These are phyloP conservation scores for Hydnum rufescens DNA, from an alignment of 768 basidiomycete species.

Conservation along the genomic window DNA sequence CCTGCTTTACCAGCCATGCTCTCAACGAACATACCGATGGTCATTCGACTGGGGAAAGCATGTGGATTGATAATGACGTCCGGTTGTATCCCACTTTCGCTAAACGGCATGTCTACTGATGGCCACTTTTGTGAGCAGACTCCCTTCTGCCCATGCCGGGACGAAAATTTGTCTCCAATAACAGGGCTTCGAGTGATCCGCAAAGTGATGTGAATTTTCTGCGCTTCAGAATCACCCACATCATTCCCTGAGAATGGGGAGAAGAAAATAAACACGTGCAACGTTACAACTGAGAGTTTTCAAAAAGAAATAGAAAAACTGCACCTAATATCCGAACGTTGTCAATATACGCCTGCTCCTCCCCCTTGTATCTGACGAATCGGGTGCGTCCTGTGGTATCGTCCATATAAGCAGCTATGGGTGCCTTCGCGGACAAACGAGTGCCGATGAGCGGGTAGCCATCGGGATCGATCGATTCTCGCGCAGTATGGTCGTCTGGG, in stretches of 20 bases:
- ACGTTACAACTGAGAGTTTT: not conserved
- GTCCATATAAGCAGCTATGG: constrained; percentile 72
- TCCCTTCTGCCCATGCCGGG: constrained; percentile 97
- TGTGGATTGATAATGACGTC: constrained; percentile 99
- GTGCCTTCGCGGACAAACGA: constrained; percentile 49
- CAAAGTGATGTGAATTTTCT: constrained; percentile 84
- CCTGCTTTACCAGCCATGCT: constrained; percentile 99
- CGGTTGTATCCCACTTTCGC: constrained; percentile 95
- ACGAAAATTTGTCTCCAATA: constrained; percentile 98
- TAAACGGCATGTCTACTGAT: constrained; percentile 94
- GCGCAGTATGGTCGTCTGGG: constrained; percentile 25
- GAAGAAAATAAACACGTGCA: not conserved
- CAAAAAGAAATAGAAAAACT: not conserved
- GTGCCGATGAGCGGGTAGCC: constrained; percentile 69
- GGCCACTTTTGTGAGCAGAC: constrained; percentile 99
- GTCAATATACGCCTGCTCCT: constrained; percentile 78
- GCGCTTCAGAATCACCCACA: constrained; percentile 66
- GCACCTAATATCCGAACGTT: constrained; percentile 76
- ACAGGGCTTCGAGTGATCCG: constrained; percentile 88
- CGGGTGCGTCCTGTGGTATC: constrained; percentile 65
- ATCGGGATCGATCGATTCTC: constrained; percentile 50
- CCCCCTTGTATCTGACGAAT: constrained; percentile 90
- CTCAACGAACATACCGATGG: constrained; percentile 99
- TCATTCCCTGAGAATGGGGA: constrained; percentile 44
- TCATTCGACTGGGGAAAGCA: constrained; percentile 98